Base-by-base conservation (phyloP, 768 basidiomycete species). In the Glaciozyma antarctica region DNA sequence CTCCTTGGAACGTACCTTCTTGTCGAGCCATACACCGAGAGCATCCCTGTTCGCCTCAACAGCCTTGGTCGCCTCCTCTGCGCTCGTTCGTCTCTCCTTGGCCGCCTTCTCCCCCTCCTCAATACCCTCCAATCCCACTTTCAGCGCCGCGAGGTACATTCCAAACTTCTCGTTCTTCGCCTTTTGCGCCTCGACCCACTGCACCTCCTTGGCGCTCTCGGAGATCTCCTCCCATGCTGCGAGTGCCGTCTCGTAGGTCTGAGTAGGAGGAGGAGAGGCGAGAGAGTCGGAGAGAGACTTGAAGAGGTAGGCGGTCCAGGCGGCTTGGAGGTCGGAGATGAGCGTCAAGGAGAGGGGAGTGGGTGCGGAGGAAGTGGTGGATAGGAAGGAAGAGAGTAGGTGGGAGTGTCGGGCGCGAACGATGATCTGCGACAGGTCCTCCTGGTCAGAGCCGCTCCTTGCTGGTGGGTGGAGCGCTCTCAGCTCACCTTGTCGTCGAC, bases 401-500 rank as follows among this genome's bases (percentile, higher is more conserved):
- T 74, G 75, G 15, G 76, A 74, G 65, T 81, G 90, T 30, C 95
- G 85, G 13, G 94, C 90, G 48, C 93, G 85, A 48, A 88, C 76
- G 72, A 98, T 98, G 75, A 98, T 99, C 95, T 98, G 71, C 12
- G 34, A 24, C 44, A 16, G 38, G 19, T 28, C 59, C 61, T 22
- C 54, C 45, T 24, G 13, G n/a, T 15, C 22, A 26, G 43, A n/a
- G n/a, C n/a, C n/a, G n/a, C n/a, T n/a, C n/a, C n/a, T n/a, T n/a
- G n/a, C n/a, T n/a, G n/a, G n/a, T n/a, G n/a, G n/a, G n/a, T n/a
- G n/a, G n/a, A n/a, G n/a, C n/a, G n/a, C n/a, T n/a, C n/a, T n/a
- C n/a, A 65, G 32, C 79, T 60, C 65, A 88, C 94, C 84, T 99
- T 99, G 82, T 98, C 95, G 74, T 99, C 95, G 67, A 99, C 95